A percentile compares a stretch with the other conserved stretches of the same genome.
phyloP scores from a whole-genome alignment of 2,329 filamentous ascomycete species.

The Stemphylium vesicarium region DNA sequence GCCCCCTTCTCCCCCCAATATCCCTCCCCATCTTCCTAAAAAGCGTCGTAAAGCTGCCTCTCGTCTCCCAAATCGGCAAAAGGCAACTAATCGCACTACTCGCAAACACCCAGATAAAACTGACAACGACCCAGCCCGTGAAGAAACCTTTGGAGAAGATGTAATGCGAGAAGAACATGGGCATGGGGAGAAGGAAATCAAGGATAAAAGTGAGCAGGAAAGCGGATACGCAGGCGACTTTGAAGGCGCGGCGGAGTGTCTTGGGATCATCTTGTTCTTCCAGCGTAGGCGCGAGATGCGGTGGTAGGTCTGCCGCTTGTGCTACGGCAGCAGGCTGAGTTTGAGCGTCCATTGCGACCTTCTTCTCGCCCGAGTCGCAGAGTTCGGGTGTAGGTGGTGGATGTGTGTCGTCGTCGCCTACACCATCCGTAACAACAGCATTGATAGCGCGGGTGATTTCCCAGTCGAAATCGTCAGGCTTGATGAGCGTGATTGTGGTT shows the following conservation, averaged over 20 bases:
- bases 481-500: slow-evolving; percentile 44
- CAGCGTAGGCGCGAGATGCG: slow-evolving; percentile 22
- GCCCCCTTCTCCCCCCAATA: neutral
- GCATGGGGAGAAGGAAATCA: slow-evolving; percentile 51
- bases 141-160: slow-evolving; percentile 52
- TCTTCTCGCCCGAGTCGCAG: slow-evolving; percentile 19
- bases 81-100: slow-evolving; percentile 50
- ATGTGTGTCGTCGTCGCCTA: slow-evolving; percentile 10
- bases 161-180: slow-evolving; percentile 52
- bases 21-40: slow-evolving; percentile 20
- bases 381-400: slow-evolving; percentile 13
- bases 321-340: slow-evolving; percentile 2
- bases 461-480: slow-evolving; percentile 49
- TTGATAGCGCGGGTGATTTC: slow-evolving; percentile 49
- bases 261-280: slow-evolving; percentile 39
- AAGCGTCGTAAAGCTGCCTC: slow-evolving; percentile 36
- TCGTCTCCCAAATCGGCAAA: slow-evolving; percentile 53
- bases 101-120: slow-evolving; percentile 53
- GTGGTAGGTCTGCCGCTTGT: slow-evolving; percentile 21
- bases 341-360: neutral
- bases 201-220: slow-evolving; percentile 50
- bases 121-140: slow-evolving; percentile 51
- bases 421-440: slow-evolving; percentile 25
- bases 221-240: slow-evolving; percentile 46
- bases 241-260: slow-evolving; percentile 44